Evolutionary conservation across 2,329 filamentous ascomycete genomes (phyloP).

Genomic region (Bisporella sp.): DNA sequence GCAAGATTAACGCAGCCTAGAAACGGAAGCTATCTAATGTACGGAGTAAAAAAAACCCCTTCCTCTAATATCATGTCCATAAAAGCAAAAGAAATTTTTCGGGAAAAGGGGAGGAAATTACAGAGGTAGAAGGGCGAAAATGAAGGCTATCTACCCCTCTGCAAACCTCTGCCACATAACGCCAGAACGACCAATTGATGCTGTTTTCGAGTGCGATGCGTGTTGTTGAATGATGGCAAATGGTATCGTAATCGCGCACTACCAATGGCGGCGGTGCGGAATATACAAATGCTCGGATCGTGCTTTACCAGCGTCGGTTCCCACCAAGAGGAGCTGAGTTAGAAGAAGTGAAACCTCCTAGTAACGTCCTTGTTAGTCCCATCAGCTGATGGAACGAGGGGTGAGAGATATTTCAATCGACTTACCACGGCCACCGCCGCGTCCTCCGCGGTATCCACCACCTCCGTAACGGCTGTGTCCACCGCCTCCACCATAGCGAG

Average conservation of each 20-base stretch:
- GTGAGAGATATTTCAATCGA: conserved; percentile 11
- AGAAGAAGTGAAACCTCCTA: conserved; percentile 46
- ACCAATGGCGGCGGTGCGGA: too few species aligned
- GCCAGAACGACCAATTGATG: conserved; percentile 26
- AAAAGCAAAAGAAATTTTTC: conserved; percentile 16
- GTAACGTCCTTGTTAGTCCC: conserved; percentile 30
- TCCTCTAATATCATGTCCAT: background rate
- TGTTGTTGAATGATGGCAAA: too few species aligned
- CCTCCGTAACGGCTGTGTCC: conserved; percentile 22
- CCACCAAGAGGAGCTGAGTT: conserved; percentile 51
- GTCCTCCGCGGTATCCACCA: conserved; percentile 52
- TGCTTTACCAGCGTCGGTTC: conserved; percentile 47
- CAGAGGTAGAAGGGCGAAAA: conserved; percentile 16
- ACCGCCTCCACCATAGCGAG: conserved; percentile 64
- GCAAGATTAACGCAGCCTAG: too few species aligned
- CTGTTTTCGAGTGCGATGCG: conserved; percentile 7
- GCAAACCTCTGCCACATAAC: conserved; percentile 20
- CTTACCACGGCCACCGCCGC: conserved; percentile 38
- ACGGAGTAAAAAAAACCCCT: background rate
- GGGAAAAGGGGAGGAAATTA: conserved; percentile 12
- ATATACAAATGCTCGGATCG: background rate
- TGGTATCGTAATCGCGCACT: too few species aligned
- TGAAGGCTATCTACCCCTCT: conserved; percentile 19
- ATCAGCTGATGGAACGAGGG: conserved; percentile 27
- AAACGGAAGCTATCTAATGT: too few species aligned